These are phyloP conservation scores for Penicillium brasilianum DNA, from an alignment of 2,329 filamentous ascomycete genomes.

Conservation along the genomic window DNA sequence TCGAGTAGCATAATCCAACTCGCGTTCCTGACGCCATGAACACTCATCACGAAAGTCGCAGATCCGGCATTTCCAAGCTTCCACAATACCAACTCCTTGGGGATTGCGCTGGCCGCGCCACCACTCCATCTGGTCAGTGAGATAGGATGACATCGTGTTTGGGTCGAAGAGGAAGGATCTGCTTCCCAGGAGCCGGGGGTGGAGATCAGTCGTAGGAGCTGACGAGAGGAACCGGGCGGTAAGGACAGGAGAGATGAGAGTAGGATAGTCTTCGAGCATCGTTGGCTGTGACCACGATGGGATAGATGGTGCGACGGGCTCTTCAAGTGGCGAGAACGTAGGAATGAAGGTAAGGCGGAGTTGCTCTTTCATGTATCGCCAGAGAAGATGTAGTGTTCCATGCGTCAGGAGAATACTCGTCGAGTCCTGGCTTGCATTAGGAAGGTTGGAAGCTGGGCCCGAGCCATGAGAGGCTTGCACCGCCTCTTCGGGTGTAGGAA, in stretches of 20 bases:
- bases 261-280: conserved; percentile 43
- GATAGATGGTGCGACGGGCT: conserved; percentile 36
- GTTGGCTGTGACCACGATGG: conserved; percentile 41
- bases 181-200: conserved; percentile 54
- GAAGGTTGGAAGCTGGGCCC: conserved; percentile 23
- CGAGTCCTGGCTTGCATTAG: conserved; percentile 49
- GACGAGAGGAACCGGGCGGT: conserved; percentile 52
- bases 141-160: conserved; percentile 66
- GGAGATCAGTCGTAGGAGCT: conserved; percentile 30
- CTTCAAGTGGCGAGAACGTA: conserved; percentile 13
- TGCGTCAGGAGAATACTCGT: conserved; percentile 61
- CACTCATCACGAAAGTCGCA: conserved; percentile 85
- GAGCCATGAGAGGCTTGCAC: conserved; percentile 12
- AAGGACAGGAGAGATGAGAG: conserved; percentile 51
- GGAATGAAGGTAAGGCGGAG: conserved; percentile 58
- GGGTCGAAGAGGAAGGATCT: conserved; percentile 71
- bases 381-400: conserved; percentile 65
- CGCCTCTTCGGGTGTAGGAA: conserved; percentile 33
- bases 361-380: conserved; percentile 67
- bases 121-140: conserved; percentile 77
- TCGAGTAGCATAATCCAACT: conserved; percentile 59
- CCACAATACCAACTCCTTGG: conserved; percentile 77
- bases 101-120: conserved; percentile 79
- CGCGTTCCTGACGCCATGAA: conserved; percentile 74
- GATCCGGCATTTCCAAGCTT: conserved; percentile 83